These are phyloP conservation scores for Macaranga tanarius DNA, from an alignment of 441 rosid species.

Conservation along the genomic window DNA sequence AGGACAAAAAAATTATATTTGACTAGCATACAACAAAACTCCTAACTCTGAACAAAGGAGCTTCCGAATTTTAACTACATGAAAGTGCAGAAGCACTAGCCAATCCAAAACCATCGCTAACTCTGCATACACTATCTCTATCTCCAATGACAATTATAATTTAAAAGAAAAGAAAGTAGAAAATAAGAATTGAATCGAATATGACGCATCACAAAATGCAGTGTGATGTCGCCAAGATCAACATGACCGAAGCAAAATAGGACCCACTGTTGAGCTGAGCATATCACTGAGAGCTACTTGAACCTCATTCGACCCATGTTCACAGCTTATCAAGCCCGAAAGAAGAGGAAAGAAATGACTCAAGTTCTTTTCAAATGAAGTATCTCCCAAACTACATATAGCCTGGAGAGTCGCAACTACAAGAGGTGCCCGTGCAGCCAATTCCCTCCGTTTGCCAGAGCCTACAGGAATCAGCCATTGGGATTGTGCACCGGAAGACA, in stretches of 20 bases:
- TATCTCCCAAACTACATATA: conserved; percentile 70
- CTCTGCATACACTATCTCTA: conserved; percentile 44
- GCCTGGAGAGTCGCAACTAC: conserved; percentile 87
- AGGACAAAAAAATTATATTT: background rate
- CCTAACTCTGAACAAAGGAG: conserved; percentile 28
- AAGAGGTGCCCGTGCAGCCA: conserved; percentile 96
- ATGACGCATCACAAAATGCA: conserved; percentile 39
- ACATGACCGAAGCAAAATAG: conserved; percentile 76
- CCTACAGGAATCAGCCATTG: conserved; percentile 86
- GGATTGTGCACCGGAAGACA: conserved; percentile 38
- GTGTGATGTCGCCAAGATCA: conserved; percentile 36
- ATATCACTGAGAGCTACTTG: conserved; percentile 91
- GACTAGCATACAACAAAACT: conserved; percentile 41
- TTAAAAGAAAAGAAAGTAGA: conserved; percentile 6
- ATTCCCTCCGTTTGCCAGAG: conserved; percentile 88
- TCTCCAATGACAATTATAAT: conserved; percentile 22
- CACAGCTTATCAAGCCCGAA: conserved; percentile 77
- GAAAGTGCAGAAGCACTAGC: conserved; percentile 25
- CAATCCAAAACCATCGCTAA: conserved; percentile 32
- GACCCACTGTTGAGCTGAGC: conserved; percentile 85
- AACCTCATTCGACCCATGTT: conserved; percentile 93
- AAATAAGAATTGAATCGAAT: conserved; percentile 19
- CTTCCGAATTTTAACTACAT: conserved; percentile 30
- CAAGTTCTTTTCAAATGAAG: conserved; percentile 74
- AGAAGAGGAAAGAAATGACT: conserved; percentile 71